Percentiles rank a stretch among this genome's conserved stretches.
Evolutionary conservation across 1,139 yeast genomes (phyloP).

Genomic region (Yamadazyma mexicana): DNA sequence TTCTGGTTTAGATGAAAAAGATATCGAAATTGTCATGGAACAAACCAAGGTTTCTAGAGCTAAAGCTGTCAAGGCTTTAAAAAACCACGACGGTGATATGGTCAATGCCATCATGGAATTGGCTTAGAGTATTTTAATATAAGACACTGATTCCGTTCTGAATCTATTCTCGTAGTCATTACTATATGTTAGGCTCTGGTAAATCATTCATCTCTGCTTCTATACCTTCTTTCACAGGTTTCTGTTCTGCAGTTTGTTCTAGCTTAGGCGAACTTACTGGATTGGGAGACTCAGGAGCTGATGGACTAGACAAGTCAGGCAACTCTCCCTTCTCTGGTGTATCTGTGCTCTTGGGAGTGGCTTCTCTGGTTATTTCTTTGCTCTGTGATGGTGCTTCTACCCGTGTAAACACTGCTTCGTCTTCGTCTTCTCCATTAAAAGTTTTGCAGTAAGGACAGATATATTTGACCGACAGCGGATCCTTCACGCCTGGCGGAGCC

Average conservation of each 20-base stretch:
- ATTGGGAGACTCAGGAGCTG: too few relatives aligned
- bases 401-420: too few relatives aligned
- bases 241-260: too few relatives aligned
- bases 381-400: too few relatives aligned
- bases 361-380: neutral
- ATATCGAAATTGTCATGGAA: constrained; percentile 79
- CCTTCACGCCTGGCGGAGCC: constrained; percentile 67
- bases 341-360: neutral
- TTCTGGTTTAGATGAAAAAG: constrained; percentile 76
- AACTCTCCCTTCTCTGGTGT: too few relatives aligned
- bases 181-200: neutral
- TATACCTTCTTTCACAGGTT: constrained; percentile 4
- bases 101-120: constrained; percentile 95
- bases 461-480: constrained; percentile 58
- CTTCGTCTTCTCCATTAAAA: constrained; percentile 43
- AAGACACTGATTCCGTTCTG: neutral
- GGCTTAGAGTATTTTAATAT: constrained; percentile 45
- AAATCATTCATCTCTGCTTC: constrained; percentile 4
- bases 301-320: too few relatives aligned
- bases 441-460: constrained; percentile 74
- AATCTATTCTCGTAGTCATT: neutral
- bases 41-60: constrained; percentile 88
- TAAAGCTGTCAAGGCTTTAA: constrained; percentile 89
- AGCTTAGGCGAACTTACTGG: too few relatives aligned
- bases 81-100: constrained; percentile 87